phyloP scores from a whole-genome alignment of 148 eudicot species.

The Chenopodium formosanum region DNA sequence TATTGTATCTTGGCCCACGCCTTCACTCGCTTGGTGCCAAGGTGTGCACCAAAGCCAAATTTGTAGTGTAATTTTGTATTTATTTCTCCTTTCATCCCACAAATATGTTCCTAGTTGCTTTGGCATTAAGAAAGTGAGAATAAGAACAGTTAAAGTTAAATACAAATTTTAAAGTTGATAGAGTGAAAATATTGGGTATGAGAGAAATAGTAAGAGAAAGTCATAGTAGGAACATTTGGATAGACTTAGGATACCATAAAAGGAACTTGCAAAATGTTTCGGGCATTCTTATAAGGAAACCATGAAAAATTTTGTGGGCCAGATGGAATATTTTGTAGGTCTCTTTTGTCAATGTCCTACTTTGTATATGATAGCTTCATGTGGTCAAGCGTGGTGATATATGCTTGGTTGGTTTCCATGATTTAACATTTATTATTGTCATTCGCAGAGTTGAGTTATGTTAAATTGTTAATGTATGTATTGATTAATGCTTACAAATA shows the following conservation, averaged over 20 bases:
- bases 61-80: too few relatives aligned
- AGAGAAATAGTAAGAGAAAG: background rate
- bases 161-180: background rate
- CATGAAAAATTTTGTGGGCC: background rate
- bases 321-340: background rate
- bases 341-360: background rate
- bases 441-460: background rate
- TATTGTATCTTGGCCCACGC: too few relatives aligned
- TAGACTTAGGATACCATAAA: too few relatives aligned
- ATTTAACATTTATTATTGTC: background rate
- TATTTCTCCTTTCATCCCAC: background rate
- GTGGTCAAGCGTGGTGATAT: background rate
- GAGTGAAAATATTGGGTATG: too few relatives aligned
- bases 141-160: background rate
- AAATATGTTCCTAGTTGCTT: background rate
- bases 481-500: background rate
- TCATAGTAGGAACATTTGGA: too few relatives aligned
- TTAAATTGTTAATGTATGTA: background rate
- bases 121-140: background rate
- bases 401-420: background rate
- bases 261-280: background rate
- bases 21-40: too few relatives aligned
- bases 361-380: background rate
- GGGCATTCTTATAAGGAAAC: background rate
- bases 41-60: too few relatives aligned